Base-by-base conservation (phyloP, 2,329 filamentous ascomycete genomes). In the Apiospora marii region DNA sequence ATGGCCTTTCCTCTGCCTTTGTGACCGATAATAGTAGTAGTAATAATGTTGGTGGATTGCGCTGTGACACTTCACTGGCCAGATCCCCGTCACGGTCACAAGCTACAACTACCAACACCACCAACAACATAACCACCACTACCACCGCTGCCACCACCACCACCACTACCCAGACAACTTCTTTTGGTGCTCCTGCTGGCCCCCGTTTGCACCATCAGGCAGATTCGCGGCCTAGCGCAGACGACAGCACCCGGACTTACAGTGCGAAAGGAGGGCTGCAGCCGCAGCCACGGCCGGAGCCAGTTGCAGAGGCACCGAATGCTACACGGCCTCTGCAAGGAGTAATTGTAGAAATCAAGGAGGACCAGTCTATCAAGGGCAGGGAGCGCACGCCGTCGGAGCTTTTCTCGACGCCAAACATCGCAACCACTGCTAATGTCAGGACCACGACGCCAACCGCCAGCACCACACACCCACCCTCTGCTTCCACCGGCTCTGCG, bases 231-330 rank as follows among this genome's bases (percentile, higher is more conserved):
- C 30, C 34, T 64, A 64, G 58, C 58, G 58, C 58, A 64, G 58
- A 64, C 58, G 19, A 64, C 34, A 19, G 24, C 34, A 64, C 58
- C 58, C 58, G 34, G 30, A 46, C 27, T 48, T 48, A 68, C 67
- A 68, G 41, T 41, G n/a, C 67, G 41, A 68, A 68, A 48, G 41
- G 67, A 68, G 41, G 67, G 67, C 67, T 68, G 67, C 67, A 68
- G 67, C 58, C 41, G 58, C 58, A 64, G 58, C 58, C 58, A 64
- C 58, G 34, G 58, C 58, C 30, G 22, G 58, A 64, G 58, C 34
- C 58, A 64, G 58, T 64, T 24, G 34, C 58, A 41, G 34, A 64
- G 58, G 34, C 58, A 64, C 58, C 58, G 58, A 64, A 34, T 12
- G 58, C 58, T 64, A 64, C 58, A 64, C 58, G 34, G 58, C 58